These are phyloP conservation scores for Vaccinium macrocarpon DNA, from an alignment of 148 eudicot genomes.

Conservation along the genomic window DNA sequence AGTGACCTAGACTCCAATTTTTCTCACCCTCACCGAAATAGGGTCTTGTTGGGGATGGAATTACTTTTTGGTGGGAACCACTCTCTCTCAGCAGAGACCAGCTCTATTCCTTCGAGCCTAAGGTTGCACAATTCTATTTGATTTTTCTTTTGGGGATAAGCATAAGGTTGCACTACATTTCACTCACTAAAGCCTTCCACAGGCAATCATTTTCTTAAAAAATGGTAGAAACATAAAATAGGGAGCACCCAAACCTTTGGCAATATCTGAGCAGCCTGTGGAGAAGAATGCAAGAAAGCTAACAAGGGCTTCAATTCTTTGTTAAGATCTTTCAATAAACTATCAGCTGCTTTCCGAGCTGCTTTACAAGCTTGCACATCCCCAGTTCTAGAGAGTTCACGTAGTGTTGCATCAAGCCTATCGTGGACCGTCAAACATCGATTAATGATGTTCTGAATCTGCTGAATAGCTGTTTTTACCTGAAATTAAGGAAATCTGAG, in stretches of 20 bases:
- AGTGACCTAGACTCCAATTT: background rate
- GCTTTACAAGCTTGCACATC: constrained; percentile 83
- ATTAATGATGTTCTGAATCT: constrained; percentile 56
- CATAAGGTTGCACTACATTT: background rate
- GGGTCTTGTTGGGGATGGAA: background rate
- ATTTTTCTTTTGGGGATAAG: background rate
- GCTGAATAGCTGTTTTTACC: constrained; percentile 79
- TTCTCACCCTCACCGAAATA: background rate
- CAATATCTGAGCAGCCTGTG: constrained; percentile 65
- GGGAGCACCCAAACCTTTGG: constrained; percentile 55
- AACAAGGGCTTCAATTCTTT: constrained; percentile 84
- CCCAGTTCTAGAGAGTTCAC: constrained; percentile 83
- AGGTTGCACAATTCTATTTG: background rate
- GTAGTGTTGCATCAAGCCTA: constrained; percentile 77
- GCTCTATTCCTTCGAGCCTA: background rate
- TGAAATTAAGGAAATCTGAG: constrained; percentile 22
- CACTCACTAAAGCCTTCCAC: background rate
- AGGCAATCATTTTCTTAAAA: background rate
- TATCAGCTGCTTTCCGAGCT: constrained; percentile 75
- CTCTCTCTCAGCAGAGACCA: background rate
- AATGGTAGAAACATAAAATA: background rate
- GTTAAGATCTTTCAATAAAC: constrained; percentile 69
- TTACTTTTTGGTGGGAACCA: background rate
- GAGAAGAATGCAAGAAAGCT: constrained; percentile 69
- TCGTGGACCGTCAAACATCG: constrained; percentile 64